These are phyloP conservation scores for Flaveria robusta DNA, from an alignment of 129 eudicot genomes.

Conservation along the genomic window DNA sequence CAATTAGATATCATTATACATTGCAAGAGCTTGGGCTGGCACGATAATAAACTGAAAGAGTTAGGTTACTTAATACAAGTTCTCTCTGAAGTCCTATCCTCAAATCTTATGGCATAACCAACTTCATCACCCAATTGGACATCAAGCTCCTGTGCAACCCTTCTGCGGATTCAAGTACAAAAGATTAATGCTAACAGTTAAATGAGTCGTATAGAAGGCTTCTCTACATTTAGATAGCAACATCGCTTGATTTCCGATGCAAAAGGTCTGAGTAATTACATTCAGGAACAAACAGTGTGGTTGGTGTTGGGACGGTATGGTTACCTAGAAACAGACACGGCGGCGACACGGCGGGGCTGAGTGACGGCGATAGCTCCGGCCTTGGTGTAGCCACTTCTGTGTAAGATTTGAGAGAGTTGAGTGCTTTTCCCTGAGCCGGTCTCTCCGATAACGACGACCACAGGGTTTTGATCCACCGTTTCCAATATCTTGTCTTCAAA, in stretches of 20 bases:
- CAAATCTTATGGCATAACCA: conserved; percentile 88
- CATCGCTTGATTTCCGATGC: too few relatives aligned
- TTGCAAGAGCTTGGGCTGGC: not conserved
- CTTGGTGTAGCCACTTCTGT: conserved; percentile 63
- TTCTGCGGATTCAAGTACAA: conserved; percentile 41
- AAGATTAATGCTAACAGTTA: not conserved
- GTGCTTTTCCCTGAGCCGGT: conserved; percentile 94
- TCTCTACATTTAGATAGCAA: too few relatives aligned
- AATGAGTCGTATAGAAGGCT: not conserved
- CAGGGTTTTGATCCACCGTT: conserved; percentile 59
- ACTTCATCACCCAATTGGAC: conserved; percentile 86
- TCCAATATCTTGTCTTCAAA: conserved; percentile 76
- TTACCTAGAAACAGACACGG: conserved; percentile 79
- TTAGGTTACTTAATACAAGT: conserved; percentile 72
- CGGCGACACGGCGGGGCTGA: conserved; percentile 98
- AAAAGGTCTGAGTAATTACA: too few relatives aligned
- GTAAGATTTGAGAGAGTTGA: conserved; percentile 91
- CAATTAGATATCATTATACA: conserved; percentile 1
- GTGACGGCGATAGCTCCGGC: conserved; percentile 81
- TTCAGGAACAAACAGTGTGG: too few relatives aligned
- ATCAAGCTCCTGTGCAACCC: conserved; percentile 91
- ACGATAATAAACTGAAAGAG: not conserved
- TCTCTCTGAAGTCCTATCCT: conserved; percentile 87
- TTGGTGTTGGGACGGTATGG: not conserved
- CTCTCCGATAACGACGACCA: conserved; percentile 80